Evolutionary conservation across 164 flowering plant species (phyloP), one percentile per base, ranked within the genome.

Genomic region (Dillenia turbinata): DNA sequence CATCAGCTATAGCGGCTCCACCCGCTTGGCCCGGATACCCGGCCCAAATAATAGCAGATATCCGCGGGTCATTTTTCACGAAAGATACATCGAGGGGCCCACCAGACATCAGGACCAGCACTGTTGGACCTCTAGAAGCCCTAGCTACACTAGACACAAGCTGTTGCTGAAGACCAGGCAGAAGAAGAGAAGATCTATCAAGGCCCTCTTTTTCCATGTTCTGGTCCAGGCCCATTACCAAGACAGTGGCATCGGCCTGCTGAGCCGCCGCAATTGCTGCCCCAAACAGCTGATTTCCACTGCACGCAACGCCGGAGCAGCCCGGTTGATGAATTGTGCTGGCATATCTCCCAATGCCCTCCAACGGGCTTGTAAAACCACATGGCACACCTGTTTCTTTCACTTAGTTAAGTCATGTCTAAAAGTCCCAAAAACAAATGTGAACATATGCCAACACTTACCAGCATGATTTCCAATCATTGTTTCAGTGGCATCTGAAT

Each of bases 1-100:
- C 74, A 65, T 90, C 85, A 11, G 94, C 90, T 45, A 90, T 77
- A 53, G 92, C 90, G 1, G 79, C 59, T 7, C 94, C 97, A 1
- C 97, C 94, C 19, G 85, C 89, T 56, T 81, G 87, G 12, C 94
- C 97, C 8, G 97, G 94, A 66, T 84, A 90, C 0, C 97, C 94
- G 26, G 68, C 97, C 94, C 92, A 90, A 2, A 90, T 2, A 16
- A 90, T 88, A 33, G 86, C 89, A 0, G 70, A 15, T 33, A 90
- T 75, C 0, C 69, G 75, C 2, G 90, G 92, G 61, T 90, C 80
- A 40, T 84, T 65, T 65, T 80, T 84, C 0, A 90, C 92, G 54
- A 86, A 88, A 0, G 87, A 56, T 26, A 90, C 79, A 67, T 90
- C 97, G 10, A 88, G 47, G 0, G 86, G 89, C 2, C 95, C 90